Evolutionary conservation across 2,329 filamentous ascomycete genomes (phyloP).

Genomic region (Curvularia hawaiiensis): DNA sequence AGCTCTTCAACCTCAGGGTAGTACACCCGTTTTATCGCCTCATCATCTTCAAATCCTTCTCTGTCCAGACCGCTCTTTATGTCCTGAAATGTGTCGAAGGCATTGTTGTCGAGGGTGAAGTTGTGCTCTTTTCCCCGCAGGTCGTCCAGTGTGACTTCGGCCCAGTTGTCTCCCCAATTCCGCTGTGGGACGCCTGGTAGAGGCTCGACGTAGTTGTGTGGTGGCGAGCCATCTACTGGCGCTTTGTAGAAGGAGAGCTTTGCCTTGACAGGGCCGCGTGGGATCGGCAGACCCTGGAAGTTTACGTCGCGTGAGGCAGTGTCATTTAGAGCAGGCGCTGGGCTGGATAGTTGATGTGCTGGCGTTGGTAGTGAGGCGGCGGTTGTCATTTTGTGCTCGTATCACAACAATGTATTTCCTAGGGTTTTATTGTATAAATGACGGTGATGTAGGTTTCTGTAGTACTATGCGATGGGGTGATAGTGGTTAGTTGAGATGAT

Average conservation of each 20-base stretch:
- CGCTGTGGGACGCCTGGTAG: slow-evolving; percentile 66
- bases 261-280: slow-evolving; percentile 35
- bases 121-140: slow-evolving; percentile 71
- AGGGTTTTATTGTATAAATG: background rate
- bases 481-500: slow-evolving; percentile 12
- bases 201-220: slow-evolving; percentile 62
- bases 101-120: slow-evolving; percentile 73
- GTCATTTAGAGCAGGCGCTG: slow-evolving; percentile 31
- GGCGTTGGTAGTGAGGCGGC: slow-evolving; percentile 49
- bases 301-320: slow-evolving; percentile 39
- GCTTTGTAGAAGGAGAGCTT: slow-evolving; percentile 37
- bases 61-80: slow-evolving; percentile 62
- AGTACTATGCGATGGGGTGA: background rate
- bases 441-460: background rate
- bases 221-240: slow-evolving; percentile 35
- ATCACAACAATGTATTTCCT: background rate
- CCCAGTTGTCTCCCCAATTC: slow-evolving; percentile 63
- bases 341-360: slow-evolving; percentile 48
- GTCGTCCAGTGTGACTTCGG: slow-evolving; percentile 69
- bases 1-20: slow-evolving; percentile 83
- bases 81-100: slow-evolving; percentile 69
- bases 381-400: slow-evolving; percentile 49
- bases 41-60: slow-evolving; percentile 68
- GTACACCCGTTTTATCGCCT: slow-evolving; percentile 71
- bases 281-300: slow-evolving; percentile 38